Conservation (phyloP, 1,284 basidiomycete genomes). For the Moesziomyces sp. region DNA sequence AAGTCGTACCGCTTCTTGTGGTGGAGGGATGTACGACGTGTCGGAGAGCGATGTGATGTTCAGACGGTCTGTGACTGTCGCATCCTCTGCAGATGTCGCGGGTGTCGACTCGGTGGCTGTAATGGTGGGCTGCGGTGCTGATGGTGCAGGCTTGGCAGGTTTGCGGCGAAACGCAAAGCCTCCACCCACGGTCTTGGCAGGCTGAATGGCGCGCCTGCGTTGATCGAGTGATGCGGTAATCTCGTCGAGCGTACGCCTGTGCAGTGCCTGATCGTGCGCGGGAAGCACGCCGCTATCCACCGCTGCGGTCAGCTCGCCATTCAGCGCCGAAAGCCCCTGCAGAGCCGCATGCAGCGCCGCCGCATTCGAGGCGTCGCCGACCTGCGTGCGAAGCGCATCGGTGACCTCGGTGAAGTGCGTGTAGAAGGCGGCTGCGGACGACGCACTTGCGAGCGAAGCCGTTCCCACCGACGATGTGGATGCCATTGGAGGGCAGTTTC, state of each 20-base stretch:
- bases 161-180: too few relatives aligned
- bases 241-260: conserved; percentile 25
- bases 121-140: not conserved
- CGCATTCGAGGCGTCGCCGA: conserved; percentile 1
- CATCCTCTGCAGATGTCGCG: not conserved
- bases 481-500: conserved; percentile 9
- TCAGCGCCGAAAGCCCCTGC: conserved; percentile 14
- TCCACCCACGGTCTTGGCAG: too few relatives aligned
- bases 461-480: conserved; percentile 33
- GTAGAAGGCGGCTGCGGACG: conserved; percentile 34
- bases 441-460: conserved; percentile 22
- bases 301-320: conserved; percentile 25
- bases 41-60: conserved; percentile 9
- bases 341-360: conserved; percentile 21
- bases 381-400: conserved; percentile 4
- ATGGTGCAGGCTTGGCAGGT: not conserved
- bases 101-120: not conserved
- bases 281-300: conserved; percentile 37
- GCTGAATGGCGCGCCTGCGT: too few relatives aligned
- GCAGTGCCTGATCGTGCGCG: conserved; percentile 30
- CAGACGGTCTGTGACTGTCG: conserved; percentile 5
- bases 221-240: conserved; percentile 3
- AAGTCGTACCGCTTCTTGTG: not conserved
- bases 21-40: conserved; percentile 1
- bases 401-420: conserved; percentile 16